These are phyloP conservation scores for Penicillium sp. DNA, from an alignment of 2,329 filamentous ascomycete species.

Conservation along the genomic window DNA sequence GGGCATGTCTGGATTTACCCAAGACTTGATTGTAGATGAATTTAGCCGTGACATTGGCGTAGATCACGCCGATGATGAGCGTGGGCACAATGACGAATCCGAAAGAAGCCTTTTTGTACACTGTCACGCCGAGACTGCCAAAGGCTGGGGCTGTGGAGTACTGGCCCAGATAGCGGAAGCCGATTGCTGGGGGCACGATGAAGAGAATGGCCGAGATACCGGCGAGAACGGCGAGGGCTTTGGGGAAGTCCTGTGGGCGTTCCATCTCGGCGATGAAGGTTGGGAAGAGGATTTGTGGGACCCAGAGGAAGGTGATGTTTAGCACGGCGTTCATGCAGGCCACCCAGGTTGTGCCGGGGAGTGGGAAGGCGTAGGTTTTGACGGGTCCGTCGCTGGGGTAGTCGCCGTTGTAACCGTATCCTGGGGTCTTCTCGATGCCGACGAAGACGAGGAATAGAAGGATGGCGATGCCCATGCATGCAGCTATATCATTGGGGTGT, in stretches of 20 bases:
- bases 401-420: slow-evolving; percentile 54
- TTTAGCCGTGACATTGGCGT: slow-evolving; percentile 57
- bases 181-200: slow-evolving; percentile 57
- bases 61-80: slow-evolving; percentile 57
- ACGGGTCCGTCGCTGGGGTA: slow-evolving; percentile 54
- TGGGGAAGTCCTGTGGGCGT: slow-evolving; percentile 58
- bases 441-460: slow-evolving; percentile 58
- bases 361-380: slow-evolving; percentile 56
- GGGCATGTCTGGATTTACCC: slow-evolving; percentile 52
- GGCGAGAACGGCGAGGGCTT: slow-evolving; percentile 55
- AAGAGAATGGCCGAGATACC: slow-evolving; percentile 56
- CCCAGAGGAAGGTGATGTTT: slow-evolving; percentile 60
- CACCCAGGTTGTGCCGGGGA: slow-evolving; percentile 54
- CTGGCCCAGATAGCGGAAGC: slow-evolving; percentile 57
- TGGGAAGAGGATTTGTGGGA: slow-evolving; percentile 59
- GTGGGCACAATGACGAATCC: slow-evolving; percentile 60
- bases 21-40: slow-evolving; percentile 55
- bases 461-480: slow-evolving; percentile 57
- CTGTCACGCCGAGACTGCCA: slow-evolving; percentile 51
- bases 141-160: slow-evolving; percentile 59
- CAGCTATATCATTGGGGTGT: slow-evolving; percentile 34
- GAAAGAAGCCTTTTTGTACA: slow-evolving; percentile 58
- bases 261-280: slow-evolving; percentile 61
- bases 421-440: slow-evolving; percentile 54
- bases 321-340: slow-evolving; percentile 58